Evolutionary conservation across 495 filamentous ascomycete species (phyloP).

Genomic region (Amniculicola lignicola): DNA sequence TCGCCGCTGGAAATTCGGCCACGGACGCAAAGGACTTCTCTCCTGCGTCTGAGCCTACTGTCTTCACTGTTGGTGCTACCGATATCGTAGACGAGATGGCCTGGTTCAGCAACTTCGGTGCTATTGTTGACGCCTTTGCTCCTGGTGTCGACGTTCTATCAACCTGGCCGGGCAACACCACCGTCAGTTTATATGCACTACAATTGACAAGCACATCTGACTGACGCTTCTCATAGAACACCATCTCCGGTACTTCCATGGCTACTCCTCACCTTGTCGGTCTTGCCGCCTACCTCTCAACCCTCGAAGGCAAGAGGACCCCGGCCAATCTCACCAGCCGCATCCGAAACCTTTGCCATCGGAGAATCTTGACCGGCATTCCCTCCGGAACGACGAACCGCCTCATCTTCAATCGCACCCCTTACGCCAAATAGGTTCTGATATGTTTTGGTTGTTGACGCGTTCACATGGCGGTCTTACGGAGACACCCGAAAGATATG

Average conservation of each 20-base stretch:
- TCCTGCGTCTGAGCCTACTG: constrained; percentile 35
- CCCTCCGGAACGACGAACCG: constrained; percentile 30
- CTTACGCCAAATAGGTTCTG: too few relatives aligned
- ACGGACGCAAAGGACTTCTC: constrained; percentile 28
- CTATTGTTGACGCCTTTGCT: constrained; percentile 41
- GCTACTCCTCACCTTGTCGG: constrained; percentile 62
- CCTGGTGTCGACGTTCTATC: constrained; percentile 41
- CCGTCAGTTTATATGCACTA: constrained; percentile 16
- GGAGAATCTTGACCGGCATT: constrained; percentile 27
- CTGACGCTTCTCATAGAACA: constrained; percentile 34
- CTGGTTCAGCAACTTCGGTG: constrained; percentile 43
- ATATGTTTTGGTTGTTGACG: too few relatives aligned
- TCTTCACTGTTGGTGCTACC: constrained; percentile 45
- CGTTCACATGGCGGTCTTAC: too few relatives aligned
- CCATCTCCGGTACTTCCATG: constrained; percentile 62
- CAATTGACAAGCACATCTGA: too few relatives aligned
- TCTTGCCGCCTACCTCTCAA: constrained; percentile 41
- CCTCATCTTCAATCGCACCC: constrained; percentile 34
- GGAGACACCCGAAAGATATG: too few relatives aligned
- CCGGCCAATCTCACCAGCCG: constrained; percentile 27
- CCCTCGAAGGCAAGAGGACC: constrained; percentile 27
- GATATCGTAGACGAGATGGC: constrained; percentile 35
- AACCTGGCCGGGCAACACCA: constrained; percentile 34
- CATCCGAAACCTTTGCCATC: constrained; percentile 20
- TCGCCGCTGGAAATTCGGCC: constrained; percentile 32